Evolutionary conservation across 805 yeast species (phyloP), one percentile per base, ranked within the genome.

Genomic region (Ogataea corticis): DNA sequence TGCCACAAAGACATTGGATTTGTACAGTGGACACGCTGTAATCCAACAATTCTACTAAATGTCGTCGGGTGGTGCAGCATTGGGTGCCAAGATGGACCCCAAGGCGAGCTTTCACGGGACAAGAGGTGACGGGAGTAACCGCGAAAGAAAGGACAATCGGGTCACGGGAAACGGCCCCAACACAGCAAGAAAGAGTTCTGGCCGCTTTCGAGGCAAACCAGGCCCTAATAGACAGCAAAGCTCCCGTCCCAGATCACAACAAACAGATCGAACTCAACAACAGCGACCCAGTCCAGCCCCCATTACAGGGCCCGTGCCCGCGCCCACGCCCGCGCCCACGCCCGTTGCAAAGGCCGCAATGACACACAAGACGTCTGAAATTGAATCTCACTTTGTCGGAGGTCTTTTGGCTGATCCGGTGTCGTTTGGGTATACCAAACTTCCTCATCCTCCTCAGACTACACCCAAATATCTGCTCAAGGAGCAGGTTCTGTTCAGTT

Each of bases 401-500:
- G 51, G 62, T 1, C 41, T 69, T n/a, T 14, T 66, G 2, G 17
- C 30, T 2, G 46, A 55, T 33, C 69, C 71, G 1, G 64, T 58
- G 33, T 12, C 32, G 3, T 45, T 51, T 7, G 70, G 71, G 4
- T 68, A 58, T 44, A 30, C 44, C 1, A 62, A 55, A 41, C 14
- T 61, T 2, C 38, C 46, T 2, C 59, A 49, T n/a, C 49, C 44
- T 5, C 39, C 40, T 5, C 57, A 46, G 14, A 51, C 47, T 14
- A 50, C 47, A 3, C 71, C 70, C 13, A 57, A 62, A 28, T 70
- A 63, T 41, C 42, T 63, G 48, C 51, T 62, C 27, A 59, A 59
- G 44, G 69, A 63, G 40, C 66, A 58, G 34, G 61, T 59, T 10
- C 56, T 58, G 36, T 66, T 66, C 45, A 79, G 79, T 39, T 51